Evolutionary conservation across 2,329 filamentous ascomycete species (phyloP).

Genomic region (Hansfordia pulvinata): DNA sequence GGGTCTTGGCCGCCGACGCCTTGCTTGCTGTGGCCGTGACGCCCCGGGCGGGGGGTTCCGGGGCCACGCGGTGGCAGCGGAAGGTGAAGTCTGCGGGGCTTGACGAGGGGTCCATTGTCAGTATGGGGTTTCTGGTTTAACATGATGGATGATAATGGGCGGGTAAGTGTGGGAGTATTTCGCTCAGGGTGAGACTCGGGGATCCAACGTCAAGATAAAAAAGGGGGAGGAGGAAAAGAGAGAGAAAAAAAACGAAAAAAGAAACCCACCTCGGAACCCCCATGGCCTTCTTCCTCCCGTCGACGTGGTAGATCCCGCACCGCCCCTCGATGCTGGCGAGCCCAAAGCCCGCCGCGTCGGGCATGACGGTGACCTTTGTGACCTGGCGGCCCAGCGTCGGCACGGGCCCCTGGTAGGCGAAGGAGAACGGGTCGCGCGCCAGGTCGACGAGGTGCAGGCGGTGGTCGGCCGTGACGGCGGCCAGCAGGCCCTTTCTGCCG

Average conservation of each 20-base stretch:
- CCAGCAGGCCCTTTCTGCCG: slow-evolving; percentile 13
- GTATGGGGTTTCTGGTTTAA: no score
- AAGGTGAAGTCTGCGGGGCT: slow-evolving; percentile 14
- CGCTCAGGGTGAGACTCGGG: slow-evolving; percentile 1
- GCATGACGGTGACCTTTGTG: slow-evolving; percentile 11
- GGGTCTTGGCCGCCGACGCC: no score
- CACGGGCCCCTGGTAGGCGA: slow-evolving; percentile 8
- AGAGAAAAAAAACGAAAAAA: not conserved
- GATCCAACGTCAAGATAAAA: not conserved
- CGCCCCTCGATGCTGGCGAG: slow-evolving; percentile 17
- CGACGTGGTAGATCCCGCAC: slow-evolving; percentile 8
- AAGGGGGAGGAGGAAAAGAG: not conserved
- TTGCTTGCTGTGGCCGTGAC: no score
- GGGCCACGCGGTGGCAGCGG: slow-evolving; percentile 16
- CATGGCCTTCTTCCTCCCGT: slow-evolving; percentile 8
- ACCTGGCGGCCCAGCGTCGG: slow-evolving; percentile 16
- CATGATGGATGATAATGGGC: slow-evolving; percentile 1
- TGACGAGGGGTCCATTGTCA: no score
- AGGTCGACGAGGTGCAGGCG: slow-evolving; percentile 18
- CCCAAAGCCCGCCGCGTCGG: slow-evolving; percentile 15
- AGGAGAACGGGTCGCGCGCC: slow-evolving; percentile 8
- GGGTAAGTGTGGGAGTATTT: not conserved
- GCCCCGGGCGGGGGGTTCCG: no score
- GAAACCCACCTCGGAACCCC: slow-evolving; percentile 7
- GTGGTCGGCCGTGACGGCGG: slow-evolving; percentile 17